Base-by-base conservation (phyloP, 352 stramenopile genomes). In the Phytophthora aleatoria region DNA sequence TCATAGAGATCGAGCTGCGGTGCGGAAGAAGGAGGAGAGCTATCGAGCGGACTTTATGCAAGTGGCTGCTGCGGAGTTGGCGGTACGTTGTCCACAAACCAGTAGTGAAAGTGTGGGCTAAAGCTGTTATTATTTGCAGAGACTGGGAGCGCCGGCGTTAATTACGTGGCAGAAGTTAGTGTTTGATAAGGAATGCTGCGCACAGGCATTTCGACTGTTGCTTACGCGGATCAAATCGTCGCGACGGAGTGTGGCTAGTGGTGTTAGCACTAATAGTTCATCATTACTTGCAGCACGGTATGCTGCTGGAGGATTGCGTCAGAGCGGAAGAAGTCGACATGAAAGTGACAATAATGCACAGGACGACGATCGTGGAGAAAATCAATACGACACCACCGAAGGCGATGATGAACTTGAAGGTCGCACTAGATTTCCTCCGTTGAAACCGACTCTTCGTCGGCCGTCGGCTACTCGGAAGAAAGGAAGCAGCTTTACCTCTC, bases 91-190 rank as follows among this genome's bases (percentile, higher is more conserved):
- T 20, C 12, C 2, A 41, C 3, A 11, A 1, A 3, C n/a, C 20
- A 6, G 4, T 26, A 36, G 9, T 43, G 13, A 26, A 24, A 36
- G 1, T 36, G 26, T 11, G 5, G 13, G 12, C 15, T 39, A 24
- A 39, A 45, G 5, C 11, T 10, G 5, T 20, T 39, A 15, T 36
- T 30, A n/a, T 13, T 51, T 58, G 16, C 35, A 87, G 77, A 69
- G 81, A 48, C 73, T 90, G 28, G 81, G 81, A 20, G 77, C 79
- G 2, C 76, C 79, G 28, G 41, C 79, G 12, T 59, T 88, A 57
- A 69, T 88, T 48, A 79, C 81, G 11, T 90, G 81, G 81, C 81
- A 88, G 38, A 85, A 83, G 50, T 62, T 90, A 20, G 61, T 90
- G 12, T 90, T 85, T 55, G 81, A 88, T 54, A 78, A 78, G 12